Evolutionary conservation across 1,139 yeast species (phyloP).

Genomic region (Saccharomycopsis crataegensis): DNA sequence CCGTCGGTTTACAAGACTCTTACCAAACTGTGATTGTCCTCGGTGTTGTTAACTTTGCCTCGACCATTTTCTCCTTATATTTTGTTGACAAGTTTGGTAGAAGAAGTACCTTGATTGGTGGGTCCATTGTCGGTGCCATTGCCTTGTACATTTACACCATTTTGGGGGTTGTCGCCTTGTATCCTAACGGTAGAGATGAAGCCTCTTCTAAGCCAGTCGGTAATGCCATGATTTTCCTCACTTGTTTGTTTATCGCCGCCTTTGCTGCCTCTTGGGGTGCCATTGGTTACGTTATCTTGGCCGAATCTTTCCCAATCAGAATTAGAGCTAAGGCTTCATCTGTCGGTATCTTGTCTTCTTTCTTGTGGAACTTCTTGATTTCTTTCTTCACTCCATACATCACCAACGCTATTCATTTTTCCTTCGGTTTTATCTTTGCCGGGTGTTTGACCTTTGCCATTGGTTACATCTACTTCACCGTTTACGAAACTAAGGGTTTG

Average conservation of each 20-base stretch:
- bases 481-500: slow-evolving; percentile 67
- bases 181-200: slow-evolving; percentile 40
- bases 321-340: slow-evolving; percentile 76
- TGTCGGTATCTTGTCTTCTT: slow-evolving; percentile 63
- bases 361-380: slow-evolving; percentile 74
- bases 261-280: slow-evolving; percentile 89
- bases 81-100: slow-evolving; percentile 67
- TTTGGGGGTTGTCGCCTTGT: slow-evolving; percentile 59
- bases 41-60: slow-evolving; percentile 71
- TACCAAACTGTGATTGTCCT: slow-evolving; percentile 70
- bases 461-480: slow-evolving; percentile 58
- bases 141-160: slow-evolving; percentile 63
- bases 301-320: slow-evolving; percentile 75
- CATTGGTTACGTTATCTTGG: slow-evolving; percentile 61
- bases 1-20: slow-evolving; percentile 69
- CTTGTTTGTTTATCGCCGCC: slow-evolving; percentile 72
- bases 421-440: slow-evolving; percentile 71
- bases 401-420: slow-evolving; percentile 44
- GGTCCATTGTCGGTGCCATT: slow-evolving; percentile 56
- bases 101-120: slow-evolving; percentile 55
- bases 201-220: slow-evolving; percentile 46
- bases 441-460: slow-evolving; percentile 57
- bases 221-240: slow-evolving; percentile 68
- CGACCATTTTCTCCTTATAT: slow-evolving; percentile 62
- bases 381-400: slow-evolving; percentile 75